phyloP scores from a whole-genome alignment of 2,329 filamentous ascomycete species.

The Cladosporium phlei region DNA sequence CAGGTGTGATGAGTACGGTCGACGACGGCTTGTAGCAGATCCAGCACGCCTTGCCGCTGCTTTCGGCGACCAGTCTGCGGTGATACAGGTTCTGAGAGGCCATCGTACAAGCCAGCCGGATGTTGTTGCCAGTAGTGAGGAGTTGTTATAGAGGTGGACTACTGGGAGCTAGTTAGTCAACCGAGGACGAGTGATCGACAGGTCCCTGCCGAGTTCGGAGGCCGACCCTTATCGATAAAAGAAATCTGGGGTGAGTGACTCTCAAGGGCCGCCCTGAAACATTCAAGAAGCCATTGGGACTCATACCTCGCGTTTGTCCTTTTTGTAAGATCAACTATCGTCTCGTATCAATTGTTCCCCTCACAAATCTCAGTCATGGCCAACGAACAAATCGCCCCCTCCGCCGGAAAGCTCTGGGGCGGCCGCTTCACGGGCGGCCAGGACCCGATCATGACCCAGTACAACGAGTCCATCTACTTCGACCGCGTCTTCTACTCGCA shows the following conservation, averaged over 20 bases:
- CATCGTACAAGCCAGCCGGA: slow-evolving; percentile 13
- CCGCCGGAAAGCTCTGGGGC: slow-evolving; percentile 53
- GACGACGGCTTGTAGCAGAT: slow-evolving; percentile 86
- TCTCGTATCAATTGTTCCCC: background rate
- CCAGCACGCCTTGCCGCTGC: slow-evolving; percentile 77
- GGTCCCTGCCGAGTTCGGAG: too few relatives aligned
- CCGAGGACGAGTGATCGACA: too few relatives aligned
- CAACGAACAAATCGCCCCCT: slow-evolving; percentile 22
- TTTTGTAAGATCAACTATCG: background rate
- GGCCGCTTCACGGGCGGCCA: slow-evolving; percentile 65
- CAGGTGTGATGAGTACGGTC: slow-evolving; percentile 81
- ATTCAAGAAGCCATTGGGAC: slow-evolving; percentile 13
- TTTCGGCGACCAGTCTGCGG: slow-evolving; percentile 79
- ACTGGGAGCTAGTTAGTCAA: too few relatives aligned
- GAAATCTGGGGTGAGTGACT: too few relatives aligned
- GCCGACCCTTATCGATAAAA: too few relatives aligned
- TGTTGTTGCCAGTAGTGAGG: background rate
- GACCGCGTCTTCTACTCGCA: slow-evolving; percentile 74
- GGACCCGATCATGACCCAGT: slow-evolving; percentile 79
- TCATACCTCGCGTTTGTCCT: background rate
- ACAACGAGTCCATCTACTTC: slow-evolving; percentile 76
- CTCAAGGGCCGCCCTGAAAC: too few relatives aligned
- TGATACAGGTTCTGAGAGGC: slow-evolving; percentile 72
- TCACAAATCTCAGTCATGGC: slow-evolving; percentile 15
- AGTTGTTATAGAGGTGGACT: too few relatives aligned